Base-by-base conservation (phyloP, 2,329 filamentous ascomycete genomes). In the Stagonosporopsis rhizophila region DNA sequence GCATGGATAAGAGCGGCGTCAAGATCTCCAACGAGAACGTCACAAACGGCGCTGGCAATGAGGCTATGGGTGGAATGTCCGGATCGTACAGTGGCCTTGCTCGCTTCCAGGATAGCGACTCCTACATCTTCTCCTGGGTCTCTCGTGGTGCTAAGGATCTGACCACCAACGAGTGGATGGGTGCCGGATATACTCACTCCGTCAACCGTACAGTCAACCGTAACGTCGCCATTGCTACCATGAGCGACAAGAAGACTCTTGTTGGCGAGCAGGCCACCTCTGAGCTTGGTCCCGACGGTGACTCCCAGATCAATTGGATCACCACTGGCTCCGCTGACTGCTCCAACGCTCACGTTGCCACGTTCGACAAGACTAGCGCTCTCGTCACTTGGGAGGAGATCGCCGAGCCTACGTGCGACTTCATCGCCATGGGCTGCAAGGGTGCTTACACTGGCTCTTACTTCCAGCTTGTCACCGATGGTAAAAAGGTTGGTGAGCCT, bases 11-110 rank as follows among this genome's bases (percentile, higher is more conserved):
- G 84, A 66, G 57, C 53, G 84, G 84, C 27, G 78, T 83, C 63
- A 87, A 87, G 74, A 79, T 88, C 57, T 84, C 84, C 54, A 87
- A 87, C 71, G 85, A 87, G 70, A 83, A 85, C 61, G 82, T 81
- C 20, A 86, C 82, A 58, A 87, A 87, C 66, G 85, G 85, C 35
- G 84, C 72, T 6, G 79, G 78, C 37, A 83, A 83, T 44, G 85
- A 87, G 70, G 76, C 84, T 25, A 82, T 87, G 80, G 85, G 85
- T 37, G 85, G 85, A 48, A 87, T 85, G 83, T 78, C 80, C n/a
- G 85, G 85, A 27, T 86, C 83, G 2, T 88, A 86, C 77, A 85
- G 82, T 63, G 77, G 75, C 7, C 79, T 88, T 19, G 82, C 81
- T 12, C 80, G 81, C 5, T 86, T 87, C 73, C 72, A 79, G 40